phyloP scores from a whole-genome alignment of 805 yeast species.

The Phaffomyces thermotolerans region DNA sequence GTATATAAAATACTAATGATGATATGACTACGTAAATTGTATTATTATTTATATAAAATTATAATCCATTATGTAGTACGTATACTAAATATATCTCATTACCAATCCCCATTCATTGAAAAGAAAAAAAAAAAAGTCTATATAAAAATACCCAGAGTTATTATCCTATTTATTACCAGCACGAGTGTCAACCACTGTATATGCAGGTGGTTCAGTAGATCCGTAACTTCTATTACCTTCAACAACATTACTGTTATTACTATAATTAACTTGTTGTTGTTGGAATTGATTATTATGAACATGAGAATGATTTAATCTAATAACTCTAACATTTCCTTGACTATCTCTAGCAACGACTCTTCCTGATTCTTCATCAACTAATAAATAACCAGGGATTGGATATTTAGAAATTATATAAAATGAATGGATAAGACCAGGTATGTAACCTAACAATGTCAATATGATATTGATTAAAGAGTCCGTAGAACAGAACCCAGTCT shows the following conservation, averaged over 20 bases:
- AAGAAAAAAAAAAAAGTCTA: too few species aligned
- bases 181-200: conserved; percentile 2
- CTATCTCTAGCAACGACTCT: conserved; percentile 13
- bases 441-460: conserved; percentile 59
- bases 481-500: conserved; percentile 65
- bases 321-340: conserved; percentile 2
- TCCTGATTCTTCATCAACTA: conserved; percentile 22
- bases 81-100: too few species aligned
- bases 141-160: too few species aligned
- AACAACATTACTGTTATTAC: background rate
- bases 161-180: too few species aligned
- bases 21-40: background rate
- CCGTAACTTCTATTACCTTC: conserved; percentile 4
- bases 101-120: too few species aligned
- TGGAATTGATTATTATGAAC: background rate
- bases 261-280: background rate
- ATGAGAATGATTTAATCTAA: conserved; percentile 3
- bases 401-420: conserved; percentile 73
- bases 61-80: too few species aligned
- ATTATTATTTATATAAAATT: background rate
- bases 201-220: conserved; percentile 8
- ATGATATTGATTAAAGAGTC: conserved; percentile 66
- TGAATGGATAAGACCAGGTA: conserved; percentile 74
- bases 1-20: too few species aligned
- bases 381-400: conserved; percentile 34